Base-by-base conservation (phyloP, 2,329 filamentous ascomycete species). In the Colletotrichum incanum region DNA sequence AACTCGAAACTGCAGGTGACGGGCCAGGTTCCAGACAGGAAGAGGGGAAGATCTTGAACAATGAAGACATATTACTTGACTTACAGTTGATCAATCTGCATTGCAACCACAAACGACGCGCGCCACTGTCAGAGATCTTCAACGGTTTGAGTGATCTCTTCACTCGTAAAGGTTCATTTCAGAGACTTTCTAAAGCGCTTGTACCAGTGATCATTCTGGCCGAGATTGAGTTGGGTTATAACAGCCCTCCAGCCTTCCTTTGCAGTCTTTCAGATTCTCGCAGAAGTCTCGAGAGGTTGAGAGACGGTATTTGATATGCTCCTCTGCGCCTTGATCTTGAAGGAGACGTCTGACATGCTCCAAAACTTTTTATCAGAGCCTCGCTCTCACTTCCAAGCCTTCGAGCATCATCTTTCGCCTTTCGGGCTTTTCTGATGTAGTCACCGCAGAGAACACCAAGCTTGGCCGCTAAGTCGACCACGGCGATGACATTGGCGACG, bases 381-480 rank as follows among this genome's bases (percentile, higher is more conserved):
- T 71, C 69, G 5, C 80, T 60, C 67, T 81, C 79, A 47, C 65
- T 45, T 20, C 77, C 73, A 23, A 85, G 74, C n/a, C 77, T 78
- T 54, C 76, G 73, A 65, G 84, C 82, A 26, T 82, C 76, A 0
- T 76, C 72, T 69, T 76, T 74, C 7, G 80, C 79, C 61, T 76
- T 56, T 67, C 79, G 78, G 49, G 82, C 79, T 1, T 79, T 76
- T 62, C 76, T 73, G 7, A 76, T 82, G 73, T 84, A 84, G 60
- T 82, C 75, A 26, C 76, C 76, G 63, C 81, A 84, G 11, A 80
- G 72, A 59, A 76, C 76, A 18, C 73, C 67, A 59, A 84, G 72
- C 55, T 84, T 84, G 45, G 76, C 77, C 31, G 82, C 81, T 65
- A 84, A 70, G 63, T 84, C 78, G 50, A 83, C 72, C 45, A 84